Base-by-base conservation (phyloP, 2,329 filamentous ascomycete species). In the Ilyonectria sp. region DNA sequence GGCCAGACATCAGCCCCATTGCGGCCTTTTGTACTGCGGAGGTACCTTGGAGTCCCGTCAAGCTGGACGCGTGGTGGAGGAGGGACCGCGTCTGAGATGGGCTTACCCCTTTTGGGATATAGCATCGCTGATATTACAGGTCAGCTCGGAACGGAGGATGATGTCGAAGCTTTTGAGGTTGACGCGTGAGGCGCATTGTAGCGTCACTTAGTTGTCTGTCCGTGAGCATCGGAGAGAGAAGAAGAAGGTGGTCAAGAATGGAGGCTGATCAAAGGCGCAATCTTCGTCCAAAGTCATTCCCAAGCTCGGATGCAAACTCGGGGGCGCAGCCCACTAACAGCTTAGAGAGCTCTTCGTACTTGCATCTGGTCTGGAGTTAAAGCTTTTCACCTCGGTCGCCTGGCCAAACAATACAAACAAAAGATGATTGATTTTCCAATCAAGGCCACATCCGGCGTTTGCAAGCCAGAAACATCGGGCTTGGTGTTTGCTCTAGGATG, bases 51-150 rank as follows among this genome's bases (percentile, higher is more conserved):
- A 65, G 63, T 53, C 50, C 61, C 61, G 47, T 64, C 19, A 33
- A 52, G 61, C 62, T 49, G 53, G 59, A 54, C 59, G 65, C 55
- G 60, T 49, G 59, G 60, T 49, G 59, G 68, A 64, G 61, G 56
- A 65, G 65, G 63, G 58, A 65, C 63, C 58, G 43, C 60, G 55
- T 61, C 62, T 37, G 29, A 50, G 60, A 6, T 26, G 26, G 26
- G 59, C 61, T 69, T 67, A 29, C 64, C 58, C 58, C 63, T 55
- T 71, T 65, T 60, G 43, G 52, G 53, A 49, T 53, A 52, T 65
- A 63, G 60, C 59, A 63, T 67, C 33, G 46, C 37, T 40, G 15
- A 62, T 60, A 21, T 64, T 43, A 29, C 46, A 44, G 21, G 52
- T 52, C 47, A 53, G 19, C 56, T n/a, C 55, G 54, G 54, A 15